Evolutionary conservation across 2,329 filamentous ascomycete species (phyloP), one percentile per base, ranked within the genome.

Genomic region (Aspergillus brasiliensis): DNA sequence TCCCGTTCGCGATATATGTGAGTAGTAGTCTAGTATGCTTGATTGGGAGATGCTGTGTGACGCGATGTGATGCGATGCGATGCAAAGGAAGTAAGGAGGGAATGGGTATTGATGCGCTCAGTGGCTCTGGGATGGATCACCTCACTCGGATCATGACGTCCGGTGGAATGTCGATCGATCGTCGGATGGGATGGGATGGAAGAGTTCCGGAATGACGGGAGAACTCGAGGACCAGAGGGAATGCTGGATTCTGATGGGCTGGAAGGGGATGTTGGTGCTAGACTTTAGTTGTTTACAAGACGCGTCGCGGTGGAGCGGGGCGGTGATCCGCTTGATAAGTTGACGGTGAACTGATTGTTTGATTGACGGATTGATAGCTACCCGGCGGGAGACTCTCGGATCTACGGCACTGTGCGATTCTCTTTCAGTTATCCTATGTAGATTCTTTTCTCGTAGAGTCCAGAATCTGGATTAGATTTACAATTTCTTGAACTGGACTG

Each of bases 101-200:
- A 38, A 49, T 34, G 17, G 25, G 37, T 15, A 28, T 15, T 27
- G 13, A 3, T n/a, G 47, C 23, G 7, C 8, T 51, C 4, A 37
- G 13, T 47, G 4, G 34, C 17, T 17, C 6, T 13, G 34, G 31
- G 19, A 23, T 17, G 15, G 49, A 57, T 64, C 62, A 60, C 60
- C 64, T 64, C 62, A 64, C 60, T 34, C 28, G 44, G 42, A 31
- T 57, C 48, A 62, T 66, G 56, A 60, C 58, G 60, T 64, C 58
- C 60, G 60, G 60, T 44, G 49, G 62, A 61, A 62, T 64, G 63
- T 42, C 49, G 51, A 65, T 54, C 52, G 28, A 48, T 44, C 42
- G 49, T 52, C 46, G 46, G 46, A 49, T 49, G 11, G 51, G 31
- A 34, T 34, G 31, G 31, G 31, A 34, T 34, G 4, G 31, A 34